Conservation (phyloP, 2,329 filamentous ascomycete species). For the Aureobasidium sp. region DNA sequence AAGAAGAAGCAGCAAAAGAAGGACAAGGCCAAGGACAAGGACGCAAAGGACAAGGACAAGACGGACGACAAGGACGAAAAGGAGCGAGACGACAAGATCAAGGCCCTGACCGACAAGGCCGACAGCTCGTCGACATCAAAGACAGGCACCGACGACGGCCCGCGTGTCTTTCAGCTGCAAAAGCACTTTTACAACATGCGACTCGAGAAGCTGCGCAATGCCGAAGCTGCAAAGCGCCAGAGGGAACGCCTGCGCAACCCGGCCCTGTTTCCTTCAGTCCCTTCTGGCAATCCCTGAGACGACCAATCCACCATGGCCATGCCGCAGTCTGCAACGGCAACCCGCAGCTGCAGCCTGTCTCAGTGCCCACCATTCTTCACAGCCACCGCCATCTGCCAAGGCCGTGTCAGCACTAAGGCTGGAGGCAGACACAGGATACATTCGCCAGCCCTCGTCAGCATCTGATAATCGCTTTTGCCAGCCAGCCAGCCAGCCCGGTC, state of each 20-base stretch:
- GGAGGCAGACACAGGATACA: background rate
- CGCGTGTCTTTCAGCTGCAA: constrained; percentile 76
- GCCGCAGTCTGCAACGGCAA: background rate
- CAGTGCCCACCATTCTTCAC: background rate
- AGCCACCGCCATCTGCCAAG: constrained; percentile 2
- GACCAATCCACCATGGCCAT: background rate
- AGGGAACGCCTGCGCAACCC: constrained; percentile 73
- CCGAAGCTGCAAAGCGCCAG: constrained; percentile 73
- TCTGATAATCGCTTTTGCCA: background rate
- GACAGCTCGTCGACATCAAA: constrained; percentile 31
- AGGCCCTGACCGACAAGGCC: constrained; percentile 36
- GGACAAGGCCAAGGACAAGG: constrained; percentile 46
- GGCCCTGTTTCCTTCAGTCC: constrained; percentile 76
- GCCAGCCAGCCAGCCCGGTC: background rate
- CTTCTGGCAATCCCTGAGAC: constrained; percentile 43
- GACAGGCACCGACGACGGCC: constrained; percentile 52
- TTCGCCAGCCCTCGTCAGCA: background rate
- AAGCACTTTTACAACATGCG: constrained; percentile 83
- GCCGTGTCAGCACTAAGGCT: constrained; percentile 1
- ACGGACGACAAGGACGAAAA: constrained; percentile 57
- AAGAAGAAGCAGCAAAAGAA: constrained; percentile 35
- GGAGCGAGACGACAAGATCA: constrained; percentile 52
- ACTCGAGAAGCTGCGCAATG: constrained; percentile 67
- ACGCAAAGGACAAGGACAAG: constrained; percentile 59
- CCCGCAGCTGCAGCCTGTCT: background rate